Percentiles rank a stretch among this genome's conserved stretches.
phyloP scores from a whole-genome alignment of 371 early-diverging fungal genomes.

The Actinomucor elegans region DNA sequence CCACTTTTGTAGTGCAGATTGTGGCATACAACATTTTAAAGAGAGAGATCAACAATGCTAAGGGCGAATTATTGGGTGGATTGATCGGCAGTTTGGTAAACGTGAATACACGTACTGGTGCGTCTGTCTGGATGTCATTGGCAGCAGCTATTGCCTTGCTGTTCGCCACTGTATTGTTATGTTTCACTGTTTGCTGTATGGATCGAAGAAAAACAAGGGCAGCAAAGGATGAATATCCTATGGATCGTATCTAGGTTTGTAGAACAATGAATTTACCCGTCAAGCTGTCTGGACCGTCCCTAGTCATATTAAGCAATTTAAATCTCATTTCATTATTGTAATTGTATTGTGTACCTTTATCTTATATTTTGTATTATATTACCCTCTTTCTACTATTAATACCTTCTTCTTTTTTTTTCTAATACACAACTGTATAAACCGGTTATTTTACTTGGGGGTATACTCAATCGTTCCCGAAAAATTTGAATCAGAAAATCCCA shows the following conservation, averaged over 20 bases:
- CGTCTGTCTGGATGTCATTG: conserved; percentile 25
- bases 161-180: conserved; percentile 10
- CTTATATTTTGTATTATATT: background rate
- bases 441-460: too few relatives aligned
- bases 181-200: conserved; percentile 13
- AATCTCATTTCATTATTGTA: conserved; percentile 2
- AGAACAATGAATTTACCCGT: too few relatives aligned
- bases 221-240: background rate
- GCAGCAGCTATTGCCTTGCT: conserved; percentile 17
- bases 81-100: conserved; percentile 4
- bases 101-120: conserved; percentile 1
- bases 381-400: background rate
- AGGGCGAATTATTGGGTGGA: conserved; percentile 1
- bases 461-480: too few relatives aligned
- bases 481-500: too few relatives aligned
- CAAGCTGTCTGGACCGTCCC: too few relatives aligned
- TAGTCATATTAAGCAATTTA: too few relatives aligned
- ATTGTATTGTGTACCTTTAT: conserved; percentile 2
- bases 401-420: background rate
- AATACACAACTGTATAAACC: too few relatives aligned
- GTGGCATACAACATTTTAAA: conserved; percentile 3
- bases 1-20: conserved; percentile 15
- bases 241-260: background rate
- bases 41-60: background rate
- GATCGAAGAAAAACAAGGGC: background rate